Evolutionary conservation across 768 basidiomycete species (phyloP).

Genomic region (Cystofilobasidium ferigula): DNA sequence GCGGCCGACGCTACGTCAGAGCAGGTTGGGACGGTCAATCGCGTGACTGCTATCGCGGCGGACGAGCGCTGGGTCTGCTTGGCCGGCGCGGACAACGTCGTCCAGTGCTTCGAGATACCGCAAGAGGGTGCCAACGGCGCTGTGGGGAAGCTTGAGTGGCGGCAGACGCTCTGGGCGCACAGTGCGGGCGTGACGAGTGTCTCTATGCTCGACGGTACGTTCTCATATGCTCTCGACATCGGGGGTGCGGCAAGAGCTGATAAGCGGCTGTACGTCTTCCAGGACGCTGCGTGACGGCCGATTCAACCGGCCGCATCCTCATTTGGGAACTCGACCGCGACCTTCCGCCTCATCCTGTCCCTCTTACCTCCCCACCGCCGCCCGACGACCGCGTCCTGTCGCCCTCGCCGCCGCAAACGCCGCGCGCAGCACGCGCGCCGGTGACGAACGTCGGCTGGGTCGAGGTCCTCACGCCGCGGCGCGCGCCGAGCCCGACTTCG

Average conservation of each 20-base stretch:
- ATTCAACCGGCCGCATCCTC: conserved; percentile 14
- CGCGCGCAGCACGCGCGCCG: background rate
- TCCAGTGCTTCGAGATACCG: conserved; percentile 11
- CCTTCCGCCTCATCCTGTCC: background rate
- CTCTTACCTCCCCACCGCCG: background rate
- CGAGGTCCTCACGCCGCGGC: conserved; percentile 8
- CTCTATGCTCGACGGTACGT: conserved; percentile 4
- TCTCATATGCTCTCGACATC: background rate
- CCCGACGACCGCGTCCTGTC: background rate
- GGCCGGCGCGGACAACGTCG: conserved; percentile 13
- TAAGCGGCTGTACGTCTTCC: background rate
- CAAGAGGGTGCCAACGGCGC: background rate
- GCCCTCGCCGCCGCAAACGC: background rate
- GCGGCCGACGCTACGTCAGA: background rate
- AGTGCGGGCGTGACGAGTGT: conserved; percentile 9
- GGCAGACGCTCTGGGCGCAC: conserved; percentile 14
- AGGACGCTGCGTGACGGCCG: conserved; percentile 18
- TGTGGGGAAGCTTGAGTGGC: background rate
- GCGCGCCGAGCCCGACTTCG: background rate
- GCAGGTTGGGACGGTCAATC: background rate
- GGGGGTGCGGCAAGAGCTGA: background rate
- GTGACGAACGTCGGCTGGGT: background rate
- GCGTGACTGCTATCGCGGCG: conserved; percentile 3
- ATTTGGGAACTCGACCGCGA: conserved; percentile 3
- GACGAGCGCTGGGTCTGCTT: conserved; percentile 13